phyloP scores from a whole-genome alignment of 1,139 yeast genomes.

The Kodamaea sp. region DNA sequence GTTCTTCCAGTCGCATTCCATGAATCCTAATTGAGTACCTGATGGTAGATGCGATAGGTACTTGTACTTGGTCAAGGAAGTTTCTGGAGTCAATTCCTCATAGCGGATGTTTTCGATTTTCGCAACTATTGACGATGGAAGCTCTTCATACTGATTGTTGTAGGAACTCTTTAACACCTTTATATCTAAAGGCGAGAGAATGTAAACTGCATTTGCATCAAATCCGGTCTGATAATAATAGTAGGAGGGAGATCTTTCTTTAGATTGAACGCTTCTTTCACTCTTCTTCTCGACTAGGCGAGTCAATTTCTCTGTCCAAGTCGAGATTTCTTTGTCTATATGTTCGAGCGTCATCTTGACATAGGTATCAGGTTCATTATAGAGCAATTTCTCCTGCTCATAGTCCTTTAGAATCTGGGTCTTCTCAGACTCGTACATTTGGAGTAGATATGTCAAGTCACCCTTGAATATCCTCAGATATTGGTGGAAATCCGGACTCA shows the following conservation, averaged over 20 bases:
- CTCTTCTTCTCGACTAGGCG: slow-evolving; percentile 4
- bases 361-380: slow-evolving; percentile 60
- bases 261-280: not conserved
- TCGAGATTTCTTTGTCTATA: slow-evolving; percentile 48
- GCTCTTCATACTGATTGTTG: slow-evolving; percentile 54
- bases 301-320: slow-evolving; percentile 30
- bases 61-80: slow-evolving; percentile 61
- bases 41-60: slow-evolving; percentile 80
- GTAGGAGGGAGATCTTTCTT: slow-evolving; percentile 17
- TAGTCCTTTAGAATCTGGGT: slow-evolving; percentile 45
- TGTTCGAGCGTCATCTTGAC: slow-evolving; percentile 56
- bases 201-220: slow-evolving; percentile 63
- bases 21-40: slow-evolving; percentile 80
- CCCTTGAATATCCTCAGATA: slow-evolving; percentile 66
- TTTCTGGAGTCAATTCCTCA: slow-evolving; percentile 57
- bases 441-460: slow-evolving; percentile 50
- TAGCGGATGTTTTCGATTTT: slow-evolving; percentile 70
- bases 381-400: slow-evolving; percentile 59
- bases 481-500: slow-evolving; percentile 26
- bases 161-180: slow-evolving; percentile 67
- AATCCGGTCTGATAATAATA: slow-evolving; percentile 74
- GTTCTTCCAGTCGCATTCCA: slow-evolving; percentile 81
- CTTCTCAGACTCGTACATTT: slow-evolving; percentile 61
- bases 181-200: slow-evolving; percentile 77
- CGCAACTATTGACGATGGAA: slow-evolving; percentile 66